These are phyloP conservation scores for Nowakowskiella sp. DNA, from an alignment of 192 early-diverging fungal species.

Conservation along the genomic window DNA sequence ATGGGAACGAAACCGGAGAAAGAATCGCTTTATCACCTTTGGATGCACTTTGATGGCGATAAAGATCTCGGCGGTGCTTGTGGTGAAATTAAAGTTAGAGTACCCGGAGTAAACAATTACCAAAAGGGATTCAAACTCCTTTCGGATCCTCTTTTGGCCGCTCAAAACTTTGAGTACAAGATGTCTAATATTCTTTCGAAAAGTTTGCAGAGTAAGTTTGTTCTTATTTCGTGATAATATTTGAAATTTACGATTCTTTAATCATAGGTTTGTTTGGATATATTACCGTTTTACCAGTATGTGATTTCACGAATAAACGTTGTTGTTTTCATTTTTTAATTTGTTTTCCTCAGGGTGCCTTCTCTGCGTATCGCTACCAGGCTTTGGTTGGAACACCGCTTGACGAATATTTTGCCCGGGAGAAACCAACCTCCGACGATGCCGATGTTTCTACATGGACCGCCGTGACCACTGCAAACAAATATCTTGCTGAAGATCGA, in stretches of 20 bases:
- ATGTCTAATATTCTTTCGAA: slow-evolving; percentile 4
- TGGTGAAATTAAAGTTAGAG: slow-evolving; percentile 47
- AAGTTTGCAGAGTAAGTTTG: slow-evolving; percentile 5
- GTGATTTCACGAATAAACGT: background rate
- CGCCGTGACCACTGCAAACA: background rate
- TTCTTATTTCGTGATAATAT: background rate
- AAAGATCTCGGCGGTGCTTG: slow-evolving; percentile 52
- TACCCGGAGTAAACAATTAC: slow-evolving; percentile 2
- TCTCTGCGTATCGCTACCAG: slow-evolving; percentile 1
- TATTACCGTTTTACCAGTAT: slow-evolving; percentile 6
- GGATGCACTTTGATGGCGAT: slow-evolving; percentile 45
- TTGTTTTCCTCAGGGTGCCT: background rate
- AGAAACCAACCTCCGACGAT: background rate
- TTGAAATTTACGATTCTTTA: background rate
- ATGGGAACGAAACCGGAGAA: slow-evolving; percentile 47
- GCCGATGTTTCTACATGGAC: background rate
- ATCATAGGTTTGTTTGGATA: slow-evolving; percentile 1
- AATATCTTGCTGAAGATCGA: slow-evolving; percentile 4
- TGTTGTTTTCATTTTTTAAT: background rate
- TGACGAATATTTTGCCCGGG: slow-evolving; percentile 2
- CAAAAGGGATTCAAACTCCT: background rate
- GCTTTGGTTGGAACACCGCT: slow-evolving; percentile 1
- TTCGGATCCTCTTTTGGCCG: background rate
- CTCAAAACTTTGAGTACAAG: slow-evolving; percentile 11
- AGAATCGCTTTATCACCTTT: slow-evolving; percentile 41